Percentiles rank a stretch among this genome's conserved stretches.
phyloP scores from a whole-genome alignment of 306 rosid species.

The Cucumis melo region DNA sequence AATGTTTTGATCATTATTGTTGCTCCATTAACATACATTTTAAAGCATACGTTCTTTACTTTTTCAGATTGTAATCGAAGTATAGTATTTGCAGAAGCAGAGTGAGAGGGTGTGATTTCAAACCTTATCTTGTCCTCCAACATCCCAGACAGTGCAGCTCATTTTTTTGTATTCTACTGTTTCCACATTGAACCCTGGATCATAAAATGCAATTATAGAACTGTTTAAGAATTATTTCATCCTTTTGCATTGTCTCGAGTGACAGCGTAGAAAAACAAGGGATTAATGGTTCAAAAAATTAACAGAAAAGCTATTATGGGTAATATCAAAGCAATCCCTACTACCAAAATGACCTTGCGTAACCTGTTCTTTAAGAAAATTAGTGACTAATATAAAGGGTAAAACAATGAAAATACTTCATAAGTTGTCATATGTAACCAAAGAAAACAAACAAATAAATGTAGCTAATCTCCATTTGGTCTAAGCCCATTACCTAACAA shows the following conservation, averaged over 20 bases:
- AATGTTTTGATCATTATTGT: neutral
- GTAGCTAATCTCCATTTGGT: neutral
- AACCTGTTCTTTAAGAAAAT: too few species aligned
- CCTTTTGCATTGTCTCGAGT: neutral
- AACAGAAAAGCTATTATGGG: too few species aligned
- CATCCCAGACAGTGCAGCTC: slow-evolving; percentile 35
- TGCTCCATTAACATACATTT: neutral
- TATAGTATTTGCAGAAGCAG: neutral
- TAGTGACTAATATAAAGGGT: neutral
- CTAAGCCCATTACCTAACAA: neutral
- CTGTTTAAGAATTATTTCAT: neutral
- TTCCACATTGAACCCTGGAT: slow-evolving; percentile 40
- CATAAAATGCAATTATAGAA: neutral
- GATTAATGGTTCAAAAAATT: too few species aligned
- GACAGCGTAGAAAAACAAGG: too few species aligned
- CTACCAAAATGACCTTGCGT: too few species aligned
- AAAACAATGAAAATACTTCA: neutral
- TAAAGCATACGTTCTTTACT: neutral
- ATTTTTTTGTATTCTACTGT: slow-evolving; percentile 27
- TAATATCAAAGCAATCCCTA: too few species aligned
- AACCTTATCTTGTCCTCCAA: slow-evolving; percentile 48
- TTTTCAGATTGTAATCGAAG: neutral
- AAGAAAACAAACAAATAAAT: neutral
- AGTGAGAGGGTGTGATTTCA: neutral
- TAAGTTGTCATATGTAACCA: neutral